Base-by-base conservation (phyloP, 352 stramenopile genomes). In the Pythium brassicae region DNA sequence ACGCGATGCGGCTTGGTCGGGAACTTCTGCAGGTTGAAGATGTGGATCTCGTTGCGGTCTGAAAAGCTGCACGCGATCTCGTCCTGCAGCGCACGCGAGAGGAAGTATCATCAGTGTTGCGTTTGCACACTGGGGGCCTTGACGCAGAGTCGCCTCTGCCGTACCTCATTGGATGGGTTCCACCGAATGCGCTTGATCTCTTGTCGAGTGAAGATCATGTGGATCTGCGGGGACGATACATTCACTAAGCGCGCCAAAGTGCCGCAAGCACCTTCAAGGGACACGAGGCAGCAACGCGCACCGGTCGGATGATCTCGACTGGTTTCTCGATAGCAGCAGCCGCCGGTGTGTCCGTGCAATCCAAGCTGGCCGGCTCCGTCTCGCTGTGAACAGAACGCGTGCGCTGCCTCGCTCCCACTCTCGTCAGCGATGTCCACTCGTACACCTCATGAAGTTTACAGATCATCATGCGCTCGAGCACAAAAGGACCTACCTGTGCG, bases 1-100 rank as follows among this genome's bases (percentile, higher is more conserved):
- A 92, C 59, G 44, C 69, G 72, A 50, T 85, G 66, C 8, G 83
- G 76, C 35, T 79, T 77, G 10, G 51, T 72, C 3, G 80, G 83
- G 23, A 92, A 89, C 59, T 89, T 89, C 50, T 78, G 62, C 59
- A 92, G 57, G 42, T 90, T 80, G 52, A 85, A 92, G 17, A 92
- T 32, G 54, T 82, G 64, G 44, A 92, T 87, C 45, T 90, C 79
- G 52, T 90, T 92, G 20, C 71, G 65, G 42, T 88, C 86, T 14
- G 75, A 71, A 53, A 87, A 90, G 19, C 68, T 88, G 53, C 74
- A 86, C 17, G 78, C 80, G 29, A 92, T 86, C 46, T 89, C 80
- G 40, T 92, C 76, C 78, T 92, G 40, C 1, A 35, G 32, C 32
- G 32, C 32, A 37, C 32, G 32, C 32, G 14, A 37, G 32, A 6